Percentiles rank a stretch among this genome's conserved stretches.
Conservation (phyloP, 805 yeast species). For the Wickerhamomyces strasburgensis region DNA sequence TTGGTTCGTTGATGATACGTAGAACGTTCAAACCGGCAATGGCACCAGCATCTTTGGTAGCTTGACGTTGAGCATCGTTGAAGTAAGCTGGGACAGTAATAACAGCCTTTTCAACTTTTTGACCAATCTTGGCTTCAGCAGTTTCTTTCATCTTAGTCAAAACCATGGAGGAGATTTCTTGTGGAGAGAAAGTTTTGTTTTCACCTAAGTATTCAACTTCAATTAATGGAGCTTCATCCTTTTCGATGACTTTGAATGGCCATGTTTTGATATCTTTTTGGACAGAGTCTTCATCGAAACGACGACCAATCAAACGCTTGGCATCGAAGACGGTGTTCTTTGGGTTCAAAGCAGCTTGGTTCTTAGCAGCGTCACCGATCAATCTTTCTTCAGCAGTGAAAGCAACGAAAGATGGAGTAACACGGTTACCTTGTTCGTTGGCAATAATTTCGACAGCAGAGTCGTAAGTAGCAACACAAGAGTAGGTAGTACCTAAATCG, state of each 20-base stretch:
- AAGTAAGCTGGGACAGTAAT: constrained; percentile 77
- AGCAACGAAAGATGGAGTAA: constrained; percentile 77
- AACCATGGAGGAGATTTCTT: constrained; percentile 73
- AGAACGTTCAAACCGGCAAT: constrained; percentile 74
- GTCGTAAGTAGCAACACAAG: constrained; percentile 78
- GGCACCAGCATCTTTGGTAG: constrained; percentile 79
- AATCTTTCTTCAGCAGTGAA: constrained; percentile 75
- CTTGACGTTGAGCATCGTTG: constrained; percentile 78
- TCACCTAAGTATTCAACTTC: constrained; percentile 69
- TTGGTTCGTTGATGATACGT: constrained; percentile 76
- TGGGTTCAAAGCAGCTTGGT: constrained; percentile 79
- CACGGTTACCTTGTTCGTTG: constrained; percentile 84
- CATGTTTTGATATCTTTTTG: constrained; percentile 89
- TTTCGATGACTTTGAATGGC: constrained; percentile 72
- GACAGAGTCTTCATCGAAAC: constrained; percentile 69
- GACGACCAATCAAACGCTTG: constrained; percentile 76
- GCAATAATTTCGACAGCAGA: constrained; percentile 75
- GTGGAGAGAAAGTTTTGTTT: constrained; percentile 65
- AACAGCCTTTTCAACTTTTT: constrained; percentile 68
- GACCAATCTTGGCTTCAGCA: constrained; percentile 73
- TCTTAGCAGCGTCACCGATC: constrained; percentile 81
- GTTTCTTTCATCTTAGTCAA: constrained; percentile 79
- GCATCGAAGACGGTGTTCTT: constrained; percentile 77
- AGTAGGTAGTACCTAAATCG: constrained; percentile 89
- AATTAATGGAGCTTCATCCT: constrained; percentile 61